Base-by-base conservation (phyloP, 108 stramenopile genomes). In the Skeletonema tropicum region DNA sequence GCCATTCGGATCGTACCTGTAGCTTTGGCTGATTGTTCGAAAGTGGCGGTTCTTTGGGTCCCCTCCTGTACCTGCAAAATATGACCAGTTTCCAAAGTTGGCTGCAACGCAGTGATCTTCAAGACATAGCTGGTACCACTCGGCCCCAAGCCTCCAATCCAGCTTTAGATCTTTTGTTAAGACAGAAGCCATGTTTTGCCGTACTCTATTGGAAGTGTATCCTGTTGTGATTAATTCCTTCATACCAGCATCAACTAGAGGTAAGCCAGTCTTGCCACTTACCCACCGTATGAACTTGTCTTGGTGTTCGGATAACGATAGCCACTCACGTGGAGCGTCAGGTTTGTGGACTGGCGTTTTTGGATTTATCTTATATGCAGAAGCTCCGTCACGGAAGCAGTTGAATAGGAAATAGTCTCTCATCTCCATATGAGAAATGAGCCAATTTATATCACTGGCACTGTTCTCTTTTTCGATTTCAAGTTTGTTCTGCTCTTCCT, bases 91-190 rank as follows among this genome's bases (percentile, higher is more conserved):
- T 3, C 95, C 94, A 71, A 77, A 97, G 70, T 98, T 98, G 42
- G 90, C 82, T 9, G 78, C 89, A 0, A 94, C 92, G 67, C 96
- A 96, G 75, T 97, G 89, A 78, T 98, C 97, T 61, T 88, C 64
- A 63, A 97, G 82, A 21, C 84, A 75, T 57, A 91, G 86, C 66
- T 97, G 93, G 69, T 94, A 97, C 82, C 70, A 87, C 62, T 94
- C 88, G 6, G 96, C 96, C 1, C 95, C 97, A 15, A 91, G 79
- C 30, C 97, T 79, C 97, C 96, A 98, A 77, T 98, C 97, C 38
- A 93, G 60, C 19, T 73, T 49, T 9, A 97, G 64, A 74, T 98
- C 96, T 60, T 89, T 90, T 0, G 88, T 84, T 57, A 98, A 66
- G 38, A 94, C 90, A 26, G 91, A 92, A 14, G 96, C 97, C 45